phyloP scores from a whole-genome alignment of 768 basidiomycete species.

The Harrya chromipes region DNA sequence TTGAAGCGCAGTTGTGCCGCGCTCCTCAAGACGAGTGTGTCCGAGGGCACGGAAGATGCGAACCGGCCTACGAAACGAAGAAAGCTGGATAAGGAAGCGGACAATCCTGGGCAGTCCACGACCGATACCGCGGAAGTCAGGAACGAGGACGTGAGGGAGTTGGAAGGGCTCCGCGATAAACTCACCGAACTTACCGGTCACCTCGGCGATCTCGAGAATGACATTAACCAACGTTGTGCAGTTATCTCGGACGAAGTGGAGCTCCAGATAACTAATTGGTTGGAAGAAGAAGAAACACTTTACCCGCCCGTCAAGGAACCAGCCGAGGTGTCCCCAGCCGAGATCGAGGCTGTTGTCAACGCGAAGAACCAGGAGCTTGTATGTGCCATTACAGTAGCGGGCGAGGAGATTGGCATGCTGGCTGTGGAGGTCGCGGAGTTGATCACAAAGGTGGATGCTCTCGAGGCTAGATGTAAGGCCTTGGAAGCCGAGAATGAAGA shows the following conservation, averaged over 20 bases:
- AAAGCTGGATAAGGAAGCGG: constrained; percentile 14
- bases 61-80: constrained; percentile 30
- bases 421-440: constrained; percentile 32
- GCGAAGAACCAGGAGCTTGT: constrained; percentile 19
- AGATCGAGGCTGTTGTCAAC: constrained; percentile 28
- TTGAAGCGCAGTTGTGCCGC: constrained; percentile 21
- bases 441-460: constrained; percentile 26
- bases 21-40: constrained; percentile 18
- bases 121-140: not conserved
- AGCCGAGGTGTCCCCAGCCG: constrained; percentile 14
- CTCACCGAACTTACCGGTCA: constrained; percentile 27
- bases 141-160: constrained; percentile 10
- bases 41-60: constrained; percentile 11
- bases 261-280: constrained; percentile 26
- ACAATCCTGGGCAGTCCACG: not conserved
- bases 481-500: constrained; percentile 29
- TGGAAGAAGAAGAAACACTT: constrained; percentile 26
- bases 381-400: constrained; percentile 14
- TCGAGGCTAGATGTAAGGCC: constrained; percentile 19
- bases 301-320: constrained; percentile 19
- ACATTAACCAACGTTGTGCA: constrained; percentile 33
- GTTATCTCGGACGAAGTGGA: constrained; percentile 31
- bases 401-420: constrained; percentile 30
- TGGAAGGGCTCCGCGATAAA: constrained; percentile 29
- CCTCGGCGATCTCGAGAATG: constrained; percentile 35